Evolutionary conservation across 192 early-diverging fungal species (phyloP).

Genomic region (Coemansia reversa): DNA sequence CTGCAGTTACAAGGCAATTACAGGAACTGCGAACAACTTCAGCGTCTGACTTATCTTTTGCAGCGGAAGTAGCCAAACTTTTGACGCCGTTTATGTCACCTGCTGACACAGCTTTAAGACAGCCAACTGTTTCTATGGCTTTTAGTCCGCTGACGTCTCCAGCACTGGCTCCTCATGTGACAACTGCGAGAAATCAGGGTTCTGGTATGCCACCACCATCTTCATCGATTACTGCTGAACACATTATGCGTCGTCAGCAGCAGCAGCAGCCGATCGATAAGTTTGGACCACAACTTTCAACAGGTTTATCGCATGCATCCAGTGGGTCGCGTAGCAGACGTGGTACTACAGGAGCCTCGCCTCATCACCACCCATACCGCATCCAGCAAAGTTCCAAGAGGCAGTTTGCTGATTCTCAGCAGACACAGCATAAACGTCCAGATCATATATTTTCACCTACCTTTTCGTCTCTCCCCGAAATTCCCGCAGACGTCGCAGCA

Average conservation of each 20-base stretch:
- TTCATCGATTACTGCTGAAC: conserved; percentile 43
- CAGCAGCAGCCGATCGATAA: conserved; percentile 10
- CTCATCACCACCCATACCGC: conserved; percentile 34
- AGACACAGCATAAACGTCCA: neutral
- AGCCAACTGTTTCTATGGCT: neutral
- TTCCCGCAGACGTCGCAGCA: too few relatives aligned
- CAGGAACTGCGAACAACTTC: too few relatives aligned
- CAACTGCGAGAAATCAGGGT: neutral
- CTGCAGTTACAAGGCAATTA: too few relatives aligned
- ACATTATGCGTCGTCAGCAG: conserved; percentile 43
- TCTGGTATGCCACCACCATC: conserved; percentile 42
- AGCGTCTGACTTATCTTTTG: neutral
- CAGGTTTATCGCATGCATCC: neutral
- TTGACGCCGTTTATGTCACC: conserved; percentile 50
- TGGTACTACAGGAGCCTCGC: conserved; percentile 10
- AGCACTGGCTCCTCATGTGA: conserved; percentile 26
- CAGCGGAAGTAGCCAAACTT: conserved; percentile 45
- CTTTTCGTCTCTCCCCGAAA: too few relatives aligned
- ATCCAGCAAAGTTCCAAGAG: neutral
- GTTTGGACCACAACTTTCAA: neutral
- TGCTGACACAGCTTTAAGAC: conserved; percentile 18
- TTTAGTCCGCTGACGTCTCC: conserved; percentile 49
- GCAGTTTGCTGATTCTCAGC: neutral
- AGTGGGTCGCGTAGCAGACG: conserved; percentile 7
- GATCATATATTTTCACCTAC: too few relatives aligned